Base-by-base conservation (phyloP, 1,284 basidiomycete species). In the Marasmius fiardii region DNA sequence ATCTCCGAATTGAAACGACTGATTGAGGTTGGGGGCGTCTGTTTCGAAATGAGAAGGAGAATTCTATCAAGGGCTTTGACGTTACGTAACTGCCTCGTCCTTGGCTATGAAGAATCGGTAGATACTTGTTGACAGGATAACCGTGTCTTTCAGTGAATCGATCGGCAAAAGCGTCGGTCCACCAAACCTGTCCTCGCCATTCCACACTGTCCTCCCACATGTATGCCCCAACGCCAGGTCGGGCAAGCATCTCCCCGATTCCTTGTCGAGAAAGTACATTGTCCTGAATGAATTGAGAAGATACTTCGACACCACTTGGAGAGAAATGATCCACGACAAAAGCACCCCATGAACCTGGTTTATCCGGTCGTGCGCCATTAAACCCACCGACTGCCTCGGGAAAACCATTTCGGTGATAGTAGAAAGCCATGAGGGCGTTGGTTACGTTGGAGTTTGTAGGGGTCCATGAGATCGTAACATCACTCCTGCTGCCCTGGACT, bases 121-220 rank as follows among this genome's bases (percentile, higher is more conserved):
- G 56, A 24, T 55, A 55, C 21, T 55, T 54, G 8, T 59, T 58
- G 18, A 60, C 43, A 35, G 56, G 54, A 39, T 60, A 62, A n/a
- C 59, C 61, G 47, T 62, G 59, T 43, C 61, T 56, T 6, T 57
- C 61, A 28, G 20, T 24, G 34, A 62, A 62, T 23, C 59, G 53
- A 37, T 58, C 48, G 1, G 59, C 31, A n/a, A 62, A 52, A n/a
- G 20, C 39, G 23, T 57, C 57, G 3, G 61, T 62, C 59, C 61
- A 62, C 45, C 60, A 60, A 14, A 60, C 35, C 51, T 62, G 61
- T 7, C 48, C 59, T 26, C 50, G 50, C 23, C 59, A 60, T 37
- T 62, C 61, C 57, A 62, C 56, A 18, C 53, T 56, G 41, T 62
- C 61, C 34, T 62, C 61, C 59, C 59, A 62, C 57, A 62, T 58